Evolutionary conservation across 805 yeast genomes (phyloP), one percentile per base, ranked within the genome.

Genomic region (Sugiyamaella mastotermitis): DNA sequence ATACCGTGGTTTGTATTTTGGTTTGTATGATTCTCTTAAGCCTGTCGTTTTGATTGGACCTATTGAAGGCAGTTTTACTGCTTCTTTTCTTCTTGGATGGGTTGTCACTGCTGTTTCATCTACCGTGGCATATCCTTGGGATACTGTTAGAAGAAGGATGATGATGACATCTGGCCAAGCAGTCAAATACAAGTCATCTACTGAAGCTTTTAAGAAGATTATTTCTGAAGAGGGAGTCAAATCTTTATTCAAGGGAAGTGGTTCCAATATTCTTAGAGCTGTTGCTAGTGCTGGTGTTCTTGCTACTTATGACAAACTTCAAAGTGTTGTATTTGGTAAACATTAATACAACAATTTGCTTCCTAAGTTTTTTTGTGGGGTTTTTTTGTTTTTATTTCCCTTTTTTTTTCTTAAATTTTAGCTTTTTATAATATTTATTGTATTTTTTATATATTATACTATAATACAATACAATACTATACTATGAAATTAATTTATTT

Each of bases 121-220:
- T 59, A 86, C 96, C 55, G 95, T 95, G 67, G 86, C 96, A 66
- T 87, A 87, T 83, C 97, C 97, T 79, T 83, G 88, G 72, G 97
- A 87, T 74, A 87, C 97, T 65, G 87, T 87, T 66, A 88, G 97
- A 83, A 86, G 97, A 84, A 86, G 97, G 83, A 87, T 87, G 97
- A 87, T 87, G 97, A 87, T 87, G 97, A 87, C 97, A 60, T 88
- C 97, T 57, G 97, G 97, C 72, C 94, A 86, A 76, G 95, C 94
- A 63, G 94, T 87, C 61, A 87, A 88, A 76, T 87, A 87, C 77
- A 72, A 79, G 65, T 92, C 94, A 75, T 94, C 96, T 58, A 76
- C 84, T 68, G 96, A 88, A 70, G 85, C 92, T 71, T 80, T 83
- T 84, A 72, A 66, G 59, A 72, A 86, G 75, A 85, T 87, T 66